Evolutionary conservation across 305 asterid genomes (phyloP), one percentile per base, ranked within the genome.

Genomic region (Fraxinus nigra): DNA sequence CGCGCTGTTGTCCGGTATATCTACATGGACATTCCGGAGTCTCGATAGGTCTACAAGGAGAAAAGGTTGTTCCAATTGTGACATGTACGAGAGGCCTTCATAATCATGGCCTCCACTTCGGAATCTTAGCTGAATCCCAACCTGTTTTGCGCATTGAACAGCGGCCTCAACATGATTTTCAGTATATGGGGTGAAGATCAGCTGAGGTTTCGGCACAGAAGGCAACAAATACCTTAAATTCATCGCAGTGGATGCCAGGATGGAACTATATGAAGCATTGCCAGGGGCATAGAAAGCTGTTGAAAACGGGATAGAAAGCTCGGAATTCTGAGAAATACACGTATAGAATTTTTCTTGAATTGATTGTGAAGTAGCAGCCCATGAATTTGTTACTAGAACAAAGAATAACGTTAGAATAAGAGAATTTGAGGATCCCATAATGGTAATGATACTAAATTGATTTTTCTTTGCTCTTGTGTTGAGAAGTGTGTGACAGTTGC

Each of bases 21-120:
- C 72, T 11, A 85, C 87, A 0, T 46, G 51, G 67, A 93, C 72
- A 2, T 85, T 87, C 38, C 95, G 89, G 24, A 90, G 93, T 8
- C 83, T 89, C 2, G 89, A 82, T 0, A 92, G 86, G 85, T 92
- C 94, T 4, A 91, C 74, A 22, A 93, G 69, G 26, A 93, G 30
- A 79, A 93, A 93, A 0, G 92, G 89, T 4, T 85, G 77, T 11
- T 81, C 76, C n/a, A 77, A 26, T 3, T 78, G 84, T 0, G 97
- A 92, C n/a, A 81, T 81, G 86, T 88, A 93, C 0, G 97, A 93
- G 5, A 92, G 85, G 8, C 97, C 93, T 82, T 93, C 96, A 24
- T 92, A 94, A 72, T 93, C 95, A 35, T 93, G 97, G 81, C 97
- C 97, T 2, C 96, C 97, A 37, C 97, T 93, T 5, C 97, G 86